A percentile compares a stretch with the other conserved stretches of the same genome.
These are phyloP conservation scores for Trematosphaeria pertusa DNA, from an alignment of 2,329 filamentous ascomycete genomes.

Conservation along the genomic window DNA sequence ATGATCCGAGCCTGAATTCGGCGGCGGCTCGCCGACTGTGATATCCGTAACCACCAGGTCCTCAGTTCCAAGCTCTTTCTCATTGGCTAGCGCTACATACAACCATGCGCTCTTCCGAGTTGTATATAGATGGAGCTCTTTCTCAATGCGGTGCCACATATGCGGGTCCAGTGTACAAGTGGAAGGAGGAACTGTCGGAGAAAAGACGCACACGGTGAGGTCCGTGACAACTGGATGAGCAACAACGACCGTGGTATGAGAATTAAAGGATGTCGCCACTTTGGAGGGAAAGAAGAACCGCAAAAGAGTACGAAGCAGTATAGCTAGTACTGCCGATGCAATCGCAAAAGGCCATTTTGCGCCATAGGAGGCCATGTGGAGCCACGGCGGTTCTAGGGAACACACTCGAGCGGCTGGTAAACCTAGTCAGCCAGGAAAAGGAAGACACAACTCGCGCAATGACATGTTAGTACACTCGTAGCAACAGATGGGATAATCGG, in stretches of 20 bases:
- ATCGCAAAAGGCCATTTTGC: not conserved
- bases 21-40: conserved; percentile 73
- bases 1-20: conserved; percentile 61
- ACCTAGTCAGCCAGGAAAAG: not conserved
- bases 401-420: not conserved
- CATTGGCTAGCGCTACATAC: conserved; percentile 43
- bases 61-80: conserved; percentile 74
- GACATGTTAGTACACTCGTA: not conserved
- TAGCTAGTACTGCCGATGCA: conserved; percentile 2
- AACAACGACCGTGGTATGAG: conserved; percentile 21
- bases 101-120: conserved; percentile 18
- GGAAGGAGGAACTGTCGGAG: conserved; percentile 24
- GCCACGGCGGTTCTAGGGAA: not conserved
- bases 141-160: conserved; percentile 26
- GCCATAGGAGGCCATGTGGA: not conserved
- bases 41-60: conserved; percentile 81
- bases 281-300: conserved; percentile 12
- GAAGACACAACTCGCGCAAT: not conserved
- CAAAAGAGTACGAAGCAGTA: not conserved
- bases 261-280: conserved; percentile 23
- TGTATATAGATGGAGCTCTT: conserved; percentile 21
- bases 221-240: conserved; percentile 37
- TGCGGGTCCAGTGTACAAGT: conserved; percentile 29
- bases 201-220: conserved; percentile 37
- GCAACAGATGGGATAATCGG: not conserved